Conservation (phyloP, 441 rosid genomes). For the Biscutella auriculata region DNA sequence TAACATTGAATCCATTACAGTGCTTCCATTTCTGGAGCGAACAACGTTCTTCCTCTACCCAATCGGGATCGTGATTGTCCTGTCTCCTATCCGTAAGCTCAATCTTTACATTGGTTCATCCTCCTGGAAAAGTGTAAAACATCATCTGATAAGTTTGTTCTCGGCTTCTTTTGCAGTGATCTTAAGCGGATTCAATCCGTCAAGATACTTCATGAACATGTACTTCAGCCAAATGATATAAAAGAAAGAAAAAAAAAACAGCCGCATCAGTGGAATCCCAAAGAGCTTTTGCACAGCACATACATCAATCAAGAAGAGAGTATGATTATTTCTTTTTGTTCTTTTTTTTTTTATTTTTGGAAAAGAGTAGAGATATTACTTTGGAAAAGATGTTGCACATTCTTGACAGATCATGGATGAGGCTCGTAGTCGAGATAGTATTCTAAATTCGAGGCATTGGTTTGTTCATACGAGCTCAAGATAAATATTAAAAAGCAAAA, state of each 20-base stretch:
- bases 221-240: constrained; percentile 75
- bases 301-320: constrained; percentile 17
- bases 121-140: too few species aligned
- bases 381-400: constrained; percentile 82
- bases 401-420: constrained; percentile 80
- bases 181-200: constrained; percentile 90
- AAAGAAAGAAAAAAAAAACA: too few species aligned
- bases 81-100: constrained; percentile 82
- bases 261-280: constrained; percentile 3
- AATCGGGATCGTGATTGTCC: constrained; percentile 61
- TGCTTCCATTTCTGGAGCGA: constrained; percentile 89
- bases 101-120: not conserved
- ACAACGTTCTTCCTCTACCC: constrained; percentile 94
- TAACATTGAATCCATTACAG: constrained; percentile 28
- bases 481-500: too few species aligned
- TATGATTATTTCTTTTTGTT: not conserved
- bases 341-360: not conserved
- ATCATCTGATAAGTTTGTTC: too few species aligned
- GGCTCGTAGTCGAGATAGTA: constrained; percentile 71
- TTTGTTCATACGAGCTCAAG: too few species aligned
- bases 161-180: constrained; percentile 50
- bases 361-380: constrained; percentile 31
- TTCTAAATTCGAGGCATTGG: constrained; percentile 47
- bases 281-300: constrained; percentile 16
- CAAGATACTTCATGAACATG: constrained; percentile 87